These are phyloP conservation scores for Marsdenia floribunda DNA, from an alignment of 257 asterid species.

Conservation along the genomic window DNA sequence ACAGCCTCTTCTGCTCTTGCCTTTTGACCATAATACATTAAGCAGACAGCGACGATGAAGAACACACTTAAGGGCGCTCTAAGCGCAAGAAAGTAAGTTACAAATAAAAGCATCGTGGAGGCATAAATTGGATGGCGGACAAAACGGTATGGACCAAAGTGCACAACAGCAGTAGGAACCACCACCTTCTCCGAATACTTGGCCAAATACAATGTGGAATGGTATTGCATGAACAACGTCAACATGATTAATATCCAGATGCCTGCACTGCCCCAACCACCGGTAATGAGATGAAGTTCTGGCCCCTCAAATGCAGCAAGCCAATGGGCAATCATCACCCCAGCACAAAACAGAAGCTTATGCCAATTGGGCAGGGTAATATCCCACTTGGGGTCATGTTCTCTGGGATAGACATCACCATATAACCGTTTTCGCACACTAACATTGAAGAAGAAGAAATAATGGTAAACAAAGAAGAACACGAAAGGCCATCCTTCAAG, in stretches of 20 bases:
- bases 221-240: conserved; percentile 70
- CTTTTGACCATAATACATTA: conserved; percentile 65
- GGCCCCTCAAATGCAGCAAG: conserved; percentile 85
- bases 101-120: conserved; percentile 83
- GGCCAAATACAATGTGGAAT: conserved; percentile 72
- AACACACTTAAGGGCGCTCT: conserved; percentile 70
- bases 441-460: conserved; percentile 70
- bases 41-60: conserved; percentile 47
- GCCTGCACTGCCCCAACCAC: conserved; percentile 65
- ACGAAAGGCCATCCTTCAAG: conserved; percentile 97
- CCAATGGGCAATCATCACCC: conserved; percentile 75
- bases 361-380: conserved; percentile 64
- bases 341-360: conserved; percentile 53
- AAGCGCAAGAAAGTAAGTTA: conserved; percentile 60
- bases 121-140: conserved; percentile 95
- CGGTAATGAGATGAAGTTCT: conserved; percentile 74
- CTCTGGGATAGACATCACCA: conserved; percentile 66
- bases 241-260: conserved; percentile 57
- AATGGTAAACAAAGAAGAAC: conserved; percentile 85
- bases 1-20: conserved; percentile 71
- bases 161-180: conserved; percentile 89
- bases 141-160: conserved; percentile 85
- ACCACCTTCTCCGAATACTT: conserved; percentile 95
- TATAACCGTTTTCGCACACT: conserved; percentile 66
- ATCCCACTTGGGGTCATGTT: conserved; percentile 79